Conservation (phyloP, 192 early-diverging fungal genomes). For the Coemansia sp. region DNA sequence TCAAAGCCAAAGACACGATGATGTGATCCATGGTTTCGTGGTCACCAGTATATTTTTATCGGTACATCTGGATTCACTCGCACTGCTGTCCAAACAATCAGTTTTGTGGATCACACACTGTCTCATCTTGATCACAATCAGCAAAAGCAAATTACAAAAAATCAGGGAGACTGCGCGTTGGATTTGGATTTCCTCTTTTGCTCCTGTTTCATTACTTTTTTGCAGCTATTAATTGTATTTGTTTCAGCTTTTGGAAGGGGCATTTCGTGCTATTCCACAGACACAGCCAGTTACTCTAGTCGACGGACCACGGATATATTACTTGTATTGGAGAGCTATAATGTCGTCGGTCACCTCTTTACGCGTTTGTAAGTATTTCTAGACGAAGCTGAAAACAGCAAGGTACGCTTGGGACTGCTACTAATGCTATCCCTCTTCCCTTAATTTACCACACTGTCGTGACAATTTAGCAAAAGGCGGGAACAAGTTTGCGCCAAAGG, state of each 20-base stretch:
- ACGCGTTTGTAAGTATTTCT: slow-evolving; percentile 34
- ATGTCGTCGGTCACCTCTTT: slow-evolving; percentile 36
- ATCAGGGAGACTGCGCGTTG: too few species aligned
- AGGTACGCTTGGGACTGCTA: too few species aligned
- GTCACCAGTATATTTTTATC: neutral
- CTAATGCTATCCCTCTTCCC: too few species aligned
- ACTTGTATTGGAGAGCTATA: neutral
- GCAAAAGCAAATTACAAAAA: neutral
- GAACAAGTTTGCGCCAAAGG: slow-evolving; percentile 45
- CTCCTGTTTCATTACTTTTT: neutral
- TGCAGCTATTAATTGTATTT: neutral
- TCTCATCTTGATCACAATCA: neutral
- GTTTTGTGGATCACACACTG: neutral
- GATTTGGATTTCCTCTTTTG: neutral
- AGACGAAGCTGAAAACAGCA: too few species aligned
- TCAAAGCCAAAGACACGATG: neutral
- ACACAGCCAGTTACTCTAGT: neutral
- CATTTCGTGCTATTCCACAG: neutral
- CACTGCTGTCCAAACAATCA: neutral
- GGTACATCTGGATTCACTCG: neutral
- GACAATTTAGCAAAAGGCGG: slow-evolving; percentile 32
- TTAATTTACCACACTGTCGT: neutral
- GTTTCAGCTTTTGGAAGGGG: slow-evolving; percentile 2
- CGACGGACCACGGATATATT: neutral
- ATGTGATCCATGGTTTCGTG: neutral